A percentile compares a stretch with the other conserved stretches of the same genome.
phyloP scores from a whole-genome alignment of 1,284 basidiomycete genomes.

The Cutaneotrichosporon dermatis region DNA sequence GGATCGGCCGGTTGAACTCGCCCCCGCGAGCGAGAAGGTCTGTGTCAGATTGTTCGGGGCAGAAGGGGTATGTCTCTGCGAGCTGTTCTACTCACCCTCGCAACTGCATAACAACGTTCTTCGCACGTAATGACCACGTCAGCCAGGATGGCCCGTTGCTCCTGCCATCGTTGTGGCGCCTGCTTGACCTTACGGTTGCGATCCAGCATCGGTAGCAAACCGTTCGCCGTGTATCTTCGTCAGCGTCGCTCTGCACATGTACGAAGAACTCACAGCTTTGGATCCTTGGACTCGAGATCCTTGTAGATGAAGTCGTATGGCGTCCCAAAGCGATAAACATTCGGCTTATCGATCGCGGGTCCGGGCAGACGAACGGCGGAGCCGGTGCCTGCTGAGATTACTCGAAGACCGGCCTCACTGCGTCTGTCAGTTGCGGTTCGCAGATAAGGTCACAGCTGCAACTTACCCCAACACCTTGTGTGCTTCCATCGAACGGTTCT shows the following conservation, averaged over 20 bases:
- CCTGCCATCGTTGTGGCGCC: constrained; percentile 97
- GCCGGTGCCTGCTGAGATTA: constrained; percentile 92
- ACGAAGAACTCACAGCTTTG: constrained; percentile 62
- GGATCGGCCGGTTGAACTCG: constrained; percentile 88
- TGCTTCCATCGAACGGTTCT: constrained; percentile 99
- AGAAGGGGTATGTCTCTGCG: too few relatives aligned
- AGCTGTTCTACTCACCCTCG: constrained; percentile 63
- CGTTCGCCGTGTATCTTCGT: constrained; percentile 85
- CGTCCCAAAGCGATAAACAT: constrained; percentile 97
- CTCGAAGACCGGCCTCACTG: constrained; percentile 76
- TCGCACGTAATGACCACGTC: constrained; percentile 99
- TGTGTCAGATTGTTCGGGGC: constrained; percentile 40
- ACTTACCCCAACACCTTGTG: constrained; percentile 84
- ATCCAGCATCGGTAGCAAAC: constrained; percentile 95
- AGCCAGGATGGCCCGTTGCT: constrained; percentile 68
- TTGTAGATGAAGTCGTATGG: constrained; percentile 95
- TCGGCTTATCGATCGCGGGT: constrained; percentile 95
- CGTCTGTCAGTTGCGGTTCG: not conserved
- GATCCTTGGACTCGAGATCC: constrained; percentile 83
- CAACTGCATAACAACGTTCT: constrained; percentile 98
- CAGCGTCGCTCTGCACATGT: not conserved
- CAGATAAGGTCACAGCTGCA: not conserved
- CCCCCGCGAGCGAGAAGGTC: constrained; percentile 85
- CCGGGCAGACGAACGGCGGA: constrained; percentile 95
- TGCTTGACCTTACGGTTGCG: constrained; percentile 87